Base-by-base conservation (phyloP, 257 asterid species). In the Salvia splendens region DNA sequence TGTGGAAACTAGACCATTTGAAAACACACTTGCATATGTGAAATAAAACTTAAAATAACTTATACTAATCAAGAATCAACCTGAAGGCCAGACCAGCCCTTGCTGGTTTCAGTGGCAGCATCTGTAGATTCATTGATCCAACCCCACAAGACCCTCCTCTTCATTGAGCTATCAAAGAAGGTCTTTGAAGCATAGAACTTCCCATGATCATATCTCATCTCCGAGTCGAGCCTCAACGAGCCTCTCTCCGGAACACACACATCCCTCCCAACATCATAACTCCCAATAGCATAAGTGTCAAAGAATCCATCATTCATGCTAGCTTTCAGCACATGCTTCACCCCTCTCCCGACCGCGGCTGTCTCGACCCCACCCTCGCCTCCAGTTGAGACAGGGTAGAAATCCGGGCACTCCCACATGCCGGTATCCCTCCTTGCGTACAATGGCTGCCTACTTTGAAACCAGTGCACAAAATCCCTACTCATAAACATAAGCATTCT, bases 131-230 rank as follows among this genome's bases (percentile, higher is more conserved):
- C 74, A 20, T 49, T 71, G 70, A 71, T 62, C 75, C 75, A 71
- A 42, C 69, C 75, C 75, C 75, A 71, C 75, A 71, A 59, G 30
- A 66, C 33, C 58, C 78, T 73, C 69, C 78, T 73, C 12, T 50
- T 66, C 50, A 49, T 49, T 5, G 16, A 66, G 51, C 69, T 32
- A 33, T 73, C 78, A 50, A 73, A 73, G 73, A 73, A 73, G 1
- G 78, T 49, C 58, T 73, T 73, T 8, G 78, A 73, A 48, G 73
- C 78, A 35, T 73, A 73, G 32, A 66, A 73, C 73, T 73, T 73
- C 6, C 78, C 78, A 50, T 73, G 61, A 66, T 73, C 78, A 33
- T 73, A 73, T 38, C 65, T 73, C 24, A 42, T 9, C 16, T 60
- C 10, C 3, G 69, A 73, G 28, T 62, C 58, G 12, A 49, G 46